Conservation (phyloP, 805 yeast species). For the Wickerhamomyces chambardii region DNA sequence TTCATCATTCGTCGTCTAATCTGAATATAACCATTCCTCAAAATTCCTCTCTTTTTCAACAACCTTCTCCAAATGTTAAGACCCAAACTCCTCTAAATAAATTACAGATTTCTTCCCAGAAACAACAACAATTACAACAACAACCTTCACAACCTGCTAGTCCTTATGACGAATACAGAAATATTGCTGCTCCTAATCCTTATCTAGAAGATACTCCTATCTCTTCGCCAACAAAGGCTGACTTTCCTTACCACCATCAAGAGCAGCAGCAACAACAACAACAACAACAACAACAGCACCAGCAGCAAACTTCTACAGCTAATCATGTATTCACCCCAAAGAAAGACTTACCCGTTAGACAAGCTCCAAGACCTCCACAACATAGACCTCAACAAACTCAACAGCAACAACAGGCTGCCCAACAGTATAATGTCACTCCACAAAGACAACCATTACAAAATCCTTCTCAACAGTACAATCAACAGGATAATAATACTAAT, state of each 20-base stretch:
- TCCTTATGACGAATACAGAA: neutral
- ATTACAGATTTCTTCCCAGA: too few species aligned
- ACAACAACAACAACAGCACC: constrained; percentile 4
- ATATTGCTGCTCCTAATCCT: constrained; percentile 12
- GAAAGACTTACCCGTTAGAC: constrained; percentile 15
- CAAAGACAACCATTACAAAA: constrained; percentile 1
- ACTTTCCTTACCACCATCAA: too few species aligned
- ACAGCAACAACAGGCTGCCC: constrained; percentile 2
- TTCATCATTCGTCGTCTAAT: constrained; percentile 7
- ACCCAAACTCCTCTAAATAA: too few species aligned
- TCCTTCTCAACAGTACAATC: constrained; percentile 2
- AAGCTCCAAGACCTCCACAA: constrained; percentile 20
- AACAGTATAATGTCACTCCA: neutral
- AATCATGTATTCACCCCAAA: constrained; percentile 4
- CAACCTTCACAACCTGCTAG: too few species aligned
- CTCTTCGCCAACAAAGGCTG: constrained; percentile 2
- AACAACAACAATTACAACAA: too few species aligned
- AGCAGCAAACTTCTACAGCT: constrained; percentile 2
- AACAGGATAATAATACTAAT: constrained; percentile 3
- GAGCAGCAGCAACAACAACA: too few species aligned
- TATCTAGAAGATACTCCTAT: constrained; percentile 5
- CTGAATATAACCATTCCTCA: constrained; percentile 4
- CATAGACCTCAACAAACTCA: constrained; percentile 12
- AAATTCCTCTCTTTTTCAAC: too few species aligned
- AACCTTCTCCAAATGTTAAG: too few species aligned